Evolutionary conservation across 257 asterid genomes (phyloP).

Genomic region (Leptodermis oblonga): DNA sequence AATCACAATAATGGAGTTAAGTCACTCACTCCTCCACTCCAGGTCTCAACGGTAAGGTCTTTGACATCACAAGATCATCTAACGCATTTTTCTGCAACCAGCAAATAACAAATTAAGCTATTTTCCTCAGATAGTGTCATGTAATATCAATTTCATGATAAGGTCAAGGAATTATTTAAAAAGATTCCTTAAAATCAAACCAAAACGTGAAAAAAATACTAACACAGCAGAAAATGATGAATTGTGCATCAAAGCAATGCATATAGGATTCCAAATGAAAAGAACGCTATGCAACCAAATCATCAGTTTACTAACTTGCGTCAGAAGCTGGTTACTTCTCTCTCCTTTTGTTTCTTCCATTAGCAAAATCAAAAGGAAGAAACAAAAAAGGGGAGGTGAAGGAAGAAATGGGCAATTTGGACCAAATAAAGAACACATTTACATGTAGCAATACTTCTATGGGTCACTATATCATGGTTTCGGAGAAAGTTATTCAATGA

Average conservation of each 20-base stretch:
- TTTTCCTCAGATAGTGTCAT: neutral
- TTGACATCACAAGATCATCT: constrained; percentile 75
- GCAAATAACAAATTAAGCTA: constrained; percentile 28
- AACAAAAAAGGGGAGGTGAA: neutral
- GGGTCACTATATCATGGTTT: neutral
- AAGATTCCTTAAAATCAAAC: neutral
- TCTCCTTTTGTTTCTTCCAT: neutral
- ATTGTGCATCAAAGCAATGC: neutral
- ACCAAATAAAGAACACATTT: neutral
- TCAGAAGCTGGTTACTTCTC: neutral
- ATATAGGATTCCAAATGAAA: neutral
- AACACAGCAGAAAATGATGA: neutral
- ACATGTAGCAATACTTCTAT: neutral
- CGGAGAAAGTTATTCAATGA: neutral
- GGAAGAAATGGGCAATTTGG: neutral
- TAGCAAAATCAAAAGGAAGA: neutral
- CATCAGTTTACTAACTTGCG: neutral
- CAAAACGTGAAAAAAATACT: neutral
- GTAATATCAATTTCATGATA: neutral
- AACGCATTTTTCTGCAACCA: constrained; percentile 78
- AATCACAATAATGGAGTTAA: constrained; percentile 13
- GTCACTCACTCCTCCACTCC: constrained; percentile 78
- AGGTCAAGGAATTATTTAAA: neutral
- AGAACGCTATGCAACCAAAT: neutral
- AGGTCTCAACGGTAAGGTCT: constrained; percentile 66